Base-by-base conservation (phyloP, 768 basidiomycete genomes). In the Boletus vermiculosoides region DNA sequence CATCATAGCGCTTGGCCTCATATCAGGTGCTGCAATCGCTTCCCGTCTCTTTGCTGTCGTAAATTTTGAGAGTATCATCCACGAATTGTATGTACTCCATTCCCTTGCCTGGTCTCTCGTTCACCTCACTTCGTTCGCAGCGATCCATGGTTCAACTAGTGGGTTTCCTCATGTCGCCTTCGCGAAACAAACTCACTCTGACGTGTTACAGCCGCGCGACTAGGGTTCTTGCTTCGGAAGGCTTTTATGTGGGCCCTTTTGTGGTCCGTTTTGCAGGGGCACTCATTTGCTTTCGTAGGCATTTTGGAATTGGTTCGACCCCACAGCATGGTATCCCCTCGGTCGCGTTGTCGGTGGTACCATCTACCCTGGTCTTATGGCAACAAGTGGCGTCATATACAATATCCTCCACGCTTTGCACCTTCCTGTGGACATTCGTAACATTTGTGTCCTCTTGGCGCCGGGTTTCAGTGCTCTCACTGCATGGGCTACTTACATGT, bases 251-350 rank as follows among this genome's bases (percentile, higher is more conserved):
- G 61, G 55, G 91, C 77, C 2, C 6, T 33, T 33, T 22, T 10
- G 36, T 47, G 20, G 6, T n/a, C 4, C 18, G 5, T 52, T 9
- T n/a, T 22, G 34, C 45, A 52, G 22, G 5, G 11, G 59, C 46
- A 28, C 52, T 64, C 42, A 63, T 44, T 52, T 44, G n/a, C 34
- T 6, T 53, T 16, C 9, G 8, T 60, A 97, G 94, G 96, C 91
- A 86, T 98, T 99, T 77, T 99, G 97, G 97, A 99, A 99, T 70
- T 99, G 97, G 97, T 99, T 99, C 71, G 97, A 99, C 74, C 95
- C 95, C 22, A 97, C 96, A 4, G 96, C 96, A 63, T 99, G 97
- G 97, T 98, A 99, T 66, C 97, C 97, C 12, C 85, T 99, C 0
- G 97, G 97, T 45, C 93, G 97, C 66, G 94, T 97, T 49, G 97